These are phyloP conservation scores for Clohesyomyces aquaticus DNA, from an alignment of 495 filamentous ascomycete species.

Conservation along the genomic window DNA sequence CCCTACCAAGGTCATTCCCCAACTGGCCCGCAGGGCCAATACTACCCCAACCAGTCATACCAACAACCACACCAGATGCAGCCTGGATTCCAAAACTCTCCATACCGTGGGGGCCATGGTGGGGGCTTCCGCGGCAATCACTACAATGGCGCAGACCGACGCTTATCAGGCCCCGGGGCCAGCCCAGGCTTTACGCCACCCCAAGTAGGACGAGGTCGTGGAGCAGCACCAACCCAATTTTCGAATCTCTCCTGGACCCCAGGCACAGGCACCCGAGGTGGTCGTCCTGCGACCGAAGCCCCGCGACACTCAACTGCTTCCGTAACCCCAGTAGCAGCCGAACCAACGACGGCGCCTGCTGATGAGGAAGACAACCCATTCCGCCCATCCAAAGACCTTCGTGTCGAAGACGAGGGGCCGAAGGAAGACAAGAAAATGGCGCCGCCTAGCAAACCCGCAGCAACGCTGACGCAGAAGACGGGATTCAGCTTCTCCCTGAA, in stretches of 20 bases:
- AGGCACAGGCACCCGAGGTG: constrained; percentile 49
- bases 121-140: constrained; percentile 59
- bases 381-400: constrained; percentile 64
- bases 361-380: constrained; percentile 65
- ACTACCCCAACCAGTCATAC: constrained; percentile 59
- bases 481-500: constrained; percentile 92
- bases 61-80: constrained; percentile 58
- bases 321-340: constrained; percentile 39
- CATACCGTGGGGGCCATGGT: constrained; percentile 59
- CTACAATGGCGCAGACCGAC: constrained; percentile 56
- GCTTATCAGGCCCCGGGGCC: constrained; percentile 53
- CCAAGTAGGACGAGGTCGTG: constrained; percentile 40
- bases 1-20: constrained; percentile 53
- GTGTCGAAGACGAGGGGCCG: constrained; percentile 62
- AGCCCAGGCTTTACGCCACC: constrained; percentile 22
- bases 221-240: constrained; percentile 56
- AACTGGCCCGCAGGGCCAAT: constrained; percentile 55
- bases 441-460: constrained; percentile 54
- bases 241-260: constrained; percentile 66
- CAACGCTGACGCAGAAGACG: constrained; percentile 54
- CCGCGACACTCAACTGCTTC: constrained; percentile 23
- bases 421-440: constrained; percentile 56
- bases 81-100: constrained; percentile 51
- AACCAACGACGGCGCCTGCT: constrained; percentile 43
- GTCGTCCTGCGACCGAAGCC: constrained; percentile 45